Evolutionary conservation across 2,329 filamentous ascomycete species (phyloP).

Genomic region (Beauveria brongniartii): DNA sequence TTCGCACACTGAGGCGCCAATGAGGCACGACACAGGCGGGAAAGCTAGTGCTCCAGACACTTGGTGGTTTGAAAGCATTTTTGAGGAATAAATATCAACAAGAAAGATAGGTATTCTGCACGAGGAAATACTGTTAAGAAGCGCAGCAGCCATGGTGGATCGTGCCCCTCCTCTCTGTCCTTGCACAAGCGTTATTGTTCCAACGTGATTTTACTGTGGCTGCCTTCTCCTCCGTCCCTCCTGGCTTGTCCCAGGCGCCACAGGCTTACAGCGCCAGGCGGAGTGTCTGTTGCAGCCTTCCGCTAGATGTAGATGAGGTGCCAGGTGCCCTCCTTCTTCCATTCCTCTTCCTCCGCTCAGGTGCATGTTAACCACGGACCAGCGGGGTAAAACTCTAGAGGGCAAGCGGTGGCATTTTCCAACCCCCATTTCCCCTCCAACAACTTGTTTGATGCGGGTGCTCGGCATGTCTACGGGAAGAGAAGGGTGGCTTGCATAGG

Average conservation of each 20-base stretch:
- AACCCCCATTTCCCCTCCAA: not conserved
- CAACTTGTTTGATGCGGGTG: not conserved
- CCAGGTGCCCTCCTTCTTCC: no score
- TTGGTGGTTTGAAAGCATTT: not conserved
- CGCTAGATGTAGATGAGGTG: not conserved
- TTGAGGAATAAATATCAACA: not conserved
- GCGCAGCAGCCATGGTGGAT: not conserved
- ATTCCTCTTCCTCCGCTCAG: not conserved
- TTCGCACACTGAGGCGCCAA: not conserved
- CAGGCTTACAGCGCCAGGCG: not conserved
- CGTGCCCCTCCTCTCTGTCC: not conserved
- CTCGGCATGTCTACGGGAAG: not conserved
- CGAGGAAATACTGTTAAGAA: not conserved
- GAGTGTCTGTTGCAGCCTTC: not conserved
- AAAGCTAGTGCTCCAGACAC: not conserved
- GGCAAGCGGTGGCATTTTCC: not conserved
- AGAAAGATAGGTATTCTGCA: not conserved
- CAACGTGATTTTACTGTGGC: not conserved
- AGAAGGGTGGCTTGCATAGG: conserved; percentile 1
- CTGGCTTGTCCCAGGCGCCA: not conserved
- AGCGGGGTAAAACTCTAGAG: not conserved
- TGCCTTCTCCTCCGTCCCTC: not conserved
- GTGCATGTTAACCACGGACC: not conserved
- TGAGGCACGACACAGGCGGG: not conserved
- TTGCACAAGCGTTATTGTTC: not conserved